These are phyloP conservation scores for Auriscalpium orientale DNA, from an alignment of 768 basidiomycete species.

Conservation along the genomic window DNA sequence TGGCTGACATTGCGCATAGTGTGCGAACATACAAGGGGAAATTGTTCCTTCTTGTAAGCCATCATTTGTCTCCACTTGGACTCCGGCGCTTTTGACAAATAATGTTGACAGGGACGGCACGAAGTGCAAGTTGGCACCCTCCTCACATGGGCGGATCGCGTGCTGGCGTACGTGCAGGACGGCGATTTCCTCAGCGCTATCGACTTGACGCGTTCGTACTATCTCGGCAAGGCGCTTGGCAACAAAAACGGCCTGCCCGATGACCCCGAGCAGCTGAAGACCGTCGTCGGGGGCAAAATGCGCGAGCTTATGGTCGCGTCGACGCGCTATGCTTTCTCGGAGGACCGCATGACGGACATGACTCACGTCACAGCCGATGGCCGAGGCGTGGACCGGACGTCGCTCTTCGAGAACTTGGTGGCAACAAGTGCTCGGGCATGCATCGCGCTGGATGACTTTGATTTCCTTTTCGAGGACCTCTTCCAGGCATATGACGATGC, in stretches of 20 bases:
- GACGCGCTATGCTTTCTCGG: slow-evolving; percentile 84
- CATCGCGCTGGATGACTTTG: slow-evolving; percentile 69
- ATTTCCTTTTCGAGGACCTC: slow-evolving; percentile 89
- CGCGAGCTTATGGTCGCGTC: slow-evolving; percentile 84
- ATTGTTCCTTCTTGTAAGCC: slow-evolving; percentile 78
- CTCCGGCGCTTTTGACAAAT: slow-evolving; percentile 3
- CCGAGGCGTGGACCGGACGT: slow-evolving; percentile 87
- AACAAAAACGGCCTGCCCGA: slow-evolving; percentile 84
- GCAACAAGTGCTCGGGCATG: slow-evolving; percentile 70
- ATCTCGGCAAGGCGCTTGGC: slow-evolving; percentile 69
- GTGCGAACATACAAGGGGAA: slow-evolving; percentile 83
- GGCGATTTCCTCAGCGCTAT: slow-evolving; percentile 91
- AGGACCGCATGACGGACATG: slow-evolving; percentile 86
- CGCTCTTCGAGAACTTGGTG: slow-evolving; percentile 85
- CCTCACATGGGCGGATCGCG: slow-evolving; percentile 91
- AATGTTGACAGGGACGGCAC: slow-evolving; percentile 44
- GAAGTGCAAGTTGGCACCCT: slow-evolving; percentile 76
- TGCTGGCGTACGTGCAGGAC: slow-evolving; percentile 71
- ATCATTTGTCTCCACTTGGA: background rate
- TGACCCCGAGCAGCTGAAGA: slow-evolving; percentile 45
- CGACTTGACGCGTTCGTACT: slow-evolving; percentile 76
- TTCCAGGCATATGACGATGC: slow-evolving; percentile 83
- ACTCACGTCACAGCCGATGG: slow-evolving; percentile 79
- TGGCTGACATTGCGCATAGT: slow-evolving; percentile 57
- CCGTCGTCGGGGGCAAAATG: slow-evolving; percentile 67